phyloP scores from a whole-genome alignment of 139 green algal genomes.

The Haematococcus sp. region DNA sequence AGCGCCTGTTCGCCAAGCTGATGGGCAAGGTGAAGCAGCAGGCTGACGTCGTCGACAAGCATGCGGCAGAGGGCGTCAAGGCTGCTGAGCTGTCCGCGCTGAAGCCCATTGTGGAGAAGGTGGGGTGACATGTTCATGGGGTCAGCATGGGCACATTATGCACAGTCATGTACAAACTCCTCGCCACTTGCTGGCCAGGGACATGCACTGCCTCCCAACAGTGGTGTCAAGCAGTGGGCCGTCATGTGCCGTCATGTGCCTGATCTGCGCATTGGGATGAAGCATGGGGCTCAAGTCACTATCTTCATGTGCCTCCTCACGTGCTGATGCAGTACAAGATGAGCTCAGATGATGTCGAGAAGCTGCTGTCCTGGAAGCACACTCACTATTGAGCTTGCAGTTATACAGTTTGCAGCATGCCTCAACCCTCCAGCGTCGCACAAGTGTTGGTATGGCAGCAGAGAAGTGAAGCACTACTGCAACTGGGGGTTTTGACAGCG shows the following conservation, averaged over 20 bases:
- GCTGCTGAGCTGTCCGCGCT: constrained; percentile 36
- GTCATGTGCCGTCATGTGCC: not conserved
- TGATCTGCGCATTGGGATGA: not conserved
- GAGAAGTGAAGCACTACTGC: too few relatives aligned
- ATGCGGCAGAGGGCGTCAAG: constrained; percentile 32
- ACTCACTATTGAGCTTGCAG: constrained; percentile 27
- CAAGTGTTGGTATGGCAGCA: too few relatives aligned
- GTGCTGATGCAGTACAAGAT: constrained; percentile 10
- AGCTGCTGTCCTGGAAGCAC: constrained; percentile 40
- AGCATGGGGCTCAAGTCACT: not conserved
- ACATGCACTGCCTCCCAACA: not conserved
- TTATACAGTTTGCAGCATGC: too few relatives aligned
- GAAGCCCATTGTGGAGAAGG: constrained; percentile 35
- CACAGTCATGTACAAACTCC: too few relatives aligned
- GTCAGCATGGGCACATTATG: too few relatives aligned
- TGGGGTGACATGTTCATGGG: too few relatives aligned
- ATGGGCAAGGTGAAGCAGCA: constrained; percentile 29
- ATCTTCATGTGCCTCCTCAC: not conserved
- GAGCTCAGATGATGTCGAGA: constrained; percentile 10
- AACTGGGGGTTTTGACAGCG: too few relatives aligned
- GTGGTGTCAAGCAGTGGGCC: not conserved
- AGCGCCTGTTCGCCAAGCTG: constrained; percentile 20
- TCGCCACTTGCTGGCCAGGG: not conserved
- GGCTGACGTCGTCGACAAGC: constrained; percentile 32
- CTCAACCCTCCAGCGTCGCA: too few relatives aligned